phyloP scores from a whole-genome alignment of 2,329 filamentous ascomycete genomes.

The Aspergillus uvarum region DNA sequence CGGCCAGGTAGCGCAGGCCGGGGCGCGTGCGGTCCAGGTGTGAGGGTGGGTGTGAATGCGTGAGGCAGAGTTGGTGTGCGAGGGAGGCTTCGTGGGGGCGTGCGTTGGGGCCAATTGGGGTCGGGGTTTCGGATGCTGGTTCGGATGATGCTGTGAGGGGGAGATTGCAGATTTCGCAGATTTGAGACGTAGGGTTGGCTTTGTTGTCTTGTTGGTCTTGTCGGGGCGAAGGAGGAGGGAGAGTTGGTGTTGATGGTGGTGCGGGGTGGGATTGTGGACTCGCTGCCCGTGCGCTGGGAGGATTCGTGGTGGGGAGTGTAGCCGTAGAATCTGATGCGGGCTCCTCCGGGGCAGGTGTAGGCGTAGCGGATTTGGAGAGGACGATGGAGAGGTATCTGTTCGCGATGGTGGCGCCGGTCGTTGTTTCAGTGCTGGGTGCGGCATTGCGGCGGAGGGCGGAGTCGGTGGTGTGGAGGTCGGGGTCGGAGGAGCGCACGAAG shows the following conservation, averaged over 20 bases:
- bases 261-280: not conserved
- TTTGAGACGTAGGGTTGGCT: not conserved
- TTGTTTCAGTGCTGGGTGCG: slow-evolving; percentile 16
- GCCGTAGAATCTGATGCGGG: not conserved
- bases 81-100: slow-evolving; percentile 51
- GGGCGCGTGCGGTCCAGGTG: slow-evolving; percentile 57
- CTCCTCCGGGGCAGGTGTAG: not conserved
- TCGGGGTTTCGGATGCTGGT: slow-evolving; percentile 18
- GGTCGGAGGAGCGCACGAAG: slow-evolving; percentile 56
- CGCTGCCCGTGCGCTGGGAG: not conserved
- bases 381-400: slow-evolving; percentile 51
- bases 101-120: not conserved
- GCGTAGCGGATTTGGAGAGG: slow-evolving; percentile 27
- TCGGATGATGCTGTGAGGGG: slow-evolving; percentile 41
- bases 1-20: slow-evolving; percentile 57
- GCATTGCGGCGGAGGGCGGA: slow-evolving; percentile 28
- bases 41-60: slow-evolving; percentile 59
- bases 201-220: not conserved
- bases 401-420: slow-evolving; percentile 32
- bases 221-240: not conserved
- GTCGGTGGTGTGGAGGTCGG: slow-evolving; percentile 34
- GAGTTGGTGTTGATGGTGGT: not conserved
- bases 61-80: slow-evolving; percentile 57
- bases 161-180: slow-evolving; percentile 62
- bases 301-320: not conserved